Evolutionary conservation across 1,284 basidiomycete species (phyloP).

Genomic region (Stereum hirsutum): DNA sequence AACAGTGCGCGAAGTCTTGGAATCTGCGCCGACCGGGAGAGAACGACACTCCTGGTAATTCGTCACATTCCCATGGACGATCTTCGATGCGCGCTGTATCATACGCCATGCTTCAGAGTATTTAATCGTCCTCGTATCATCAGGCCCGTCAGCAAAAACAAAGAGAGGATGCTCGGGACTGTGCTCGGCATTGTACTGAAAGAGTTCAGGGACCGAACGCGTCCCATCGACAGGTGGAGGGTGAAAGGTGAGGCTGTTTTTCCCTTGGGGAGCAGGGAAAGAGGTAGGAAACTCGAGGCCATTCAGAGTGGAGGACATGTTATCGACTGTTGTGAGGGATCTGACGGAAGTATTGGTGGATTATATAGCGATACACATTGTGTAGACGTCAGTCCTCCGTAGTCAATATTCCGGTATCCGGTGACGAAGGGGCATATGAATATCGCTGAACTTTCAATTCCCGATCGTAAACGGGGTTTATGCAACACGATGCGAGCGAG

Average conservation of each 20-base stretch:
- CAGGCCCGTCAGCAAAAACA: background rate
- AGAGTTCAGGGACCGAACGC: conserved; percentile 1
- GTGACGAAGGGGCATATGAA: too few species aligned
- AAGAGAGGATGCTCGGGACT: conserved; percentile 3
- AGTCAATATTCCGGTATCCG: too few species aligned
- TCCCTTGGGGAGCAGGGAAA: background rate
- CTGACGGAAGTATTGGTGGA: too few species aligned
- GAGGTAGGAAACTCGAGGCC: background rate
- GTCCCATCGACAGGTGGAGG: conserved; percentile 8
- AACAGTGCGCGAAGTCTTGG: background rate
- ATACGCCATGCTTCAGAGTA: conserved; percentile 3
- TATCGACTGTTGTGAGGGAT: too few species aligned
- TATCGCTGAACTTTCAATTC: too few species aligned
- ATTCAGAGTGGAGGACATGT: background rate
- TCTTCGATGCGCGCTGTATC: background rate
- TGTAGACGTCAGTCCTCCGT: too few species aligned
- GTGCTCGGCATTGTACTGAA: conserved; percentile 1
- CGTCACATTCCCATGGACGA: background rate
- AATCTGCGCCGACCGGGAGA: background rate
- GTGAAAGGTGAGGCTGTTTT: conserved; percentile 1
- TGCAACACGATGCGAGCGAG: too few species aligned
- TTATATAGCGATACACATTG: too few species aligned
- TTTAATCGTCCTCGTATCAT: background rate
- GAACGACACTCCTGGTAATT: background rate
- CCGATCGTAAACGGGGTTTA: too few species aligned